Base-by-base conservation (phyloP, 2,329 filamentous ascomycete species). In the Clonostachys sp. region DNA sequence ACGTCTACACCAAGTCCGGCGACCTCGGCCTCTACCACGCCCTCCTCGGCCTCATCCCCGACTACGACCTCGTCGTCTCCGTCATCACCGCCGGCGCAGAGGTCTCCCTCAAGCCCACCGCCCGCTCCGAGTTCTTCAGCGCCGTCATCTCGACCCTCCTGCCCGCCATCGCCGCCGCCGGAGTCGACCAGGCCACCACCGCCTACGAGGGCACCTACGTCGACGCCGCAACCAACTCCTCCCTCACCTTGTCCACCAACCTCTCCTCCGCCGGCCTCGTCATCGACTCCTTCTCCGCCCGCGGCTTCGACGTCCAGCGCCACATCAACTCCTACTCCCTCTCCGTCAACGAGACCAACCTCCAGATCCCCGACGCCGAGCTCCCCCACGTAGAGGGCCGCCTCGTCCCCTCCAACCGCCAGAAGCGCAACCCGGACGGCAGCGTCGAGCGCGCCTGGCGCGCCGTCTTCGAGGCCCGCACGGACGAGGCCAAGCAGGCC, bases 1-100 rank as follows among this genome's bases (percentile, higher is more conserved):
- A 77, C 24, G 45, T 77, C 3, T 75, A 75, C 56, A 67, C 69
- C 20, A 78, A 78, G 54, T 59, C 55, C 3, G 75, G 74, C 4
- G 67, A 70, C 47, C 50, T 74, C 4, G 66, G 67, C 14, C 47
- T 56, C 13, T 77, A 75, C 56, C 64, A 69, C 52, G 55, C 65
- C 4, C 52, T 61, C 3, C 52, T 74, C 0, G 65, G 61, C 16
- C 54, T 78, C 3, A 57, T 78, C 1, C 72, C 73, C 0, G 72
- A 77, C 51, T 75, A 76, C 52, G 67, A 69, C 42, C 50, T 75
- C 7, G 67, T 66, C 33, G 56, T 74, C 45, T 62, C 64, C 6
- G 53, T 76, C 12, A 53, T 77, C 44, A 60, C 60, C 1, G 66
- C 63, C 1, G 64, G 64, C 1, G 42, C 46, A 2, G 64, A 66